A percentile compares a stretch with the other conserved stretches of the same genome.
Conservation (phyloP, 2,329 filamentous ascomycete species). For the Paecilomyces dactylethromorphus region DNA sequence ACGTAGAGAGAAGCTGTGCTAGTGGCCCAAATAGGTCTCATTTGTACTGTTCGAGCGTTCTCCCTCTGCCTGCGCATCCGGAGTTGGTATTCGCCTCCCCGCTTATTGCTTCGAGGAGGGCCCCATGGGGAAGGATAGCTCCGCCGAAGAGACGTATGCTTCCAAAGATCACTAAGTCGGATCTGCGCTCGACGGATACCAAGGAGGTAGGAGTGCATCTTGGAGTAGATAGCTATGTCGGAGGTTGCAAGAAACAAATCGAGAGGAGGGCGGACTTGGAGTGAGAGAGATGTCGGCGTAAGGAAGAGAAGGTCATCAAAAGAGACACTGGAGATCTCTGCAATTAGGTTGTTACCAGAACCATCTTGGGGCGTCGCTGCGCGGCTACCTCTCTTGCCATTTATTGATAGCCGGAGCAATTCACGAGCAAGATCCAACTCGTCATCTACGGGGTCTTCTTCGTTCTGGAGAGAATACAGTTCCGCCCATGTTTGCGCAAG, state of each 20-base stretch:
- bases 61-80: constrained; percentile 58
- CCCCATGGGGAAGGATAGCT: constrained; percentile 67
- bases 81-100: constrained; percentile 55
- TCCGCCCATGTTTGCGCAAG: constrained; percentile 72
- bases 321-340: constrained; percentile 36
- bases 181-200: constrained; percentile 81
- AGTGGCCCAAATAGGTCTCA: constrained; percentile 85
- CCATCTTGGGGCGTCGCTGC: constrained; percentile 16
- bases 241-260: constrained; percentile 76
- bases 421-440: constrained; percentile 76
- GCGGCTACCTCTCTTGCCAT: constrained; percentile 26
- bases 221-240: constrained; percentile 73
- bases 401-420: constrained; percentile 58
- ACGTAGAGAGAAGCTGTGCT: constrained; percentile 84
- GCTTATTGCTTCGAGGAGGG: constrained; percentile 56
- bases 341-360: constrained; percentile 11
- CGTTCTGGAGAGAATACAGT: constrained; percentile 68
- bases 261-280: constrained; percentile 72
- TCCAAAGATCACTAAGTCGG: constrained; percentile 79
- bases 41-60: constrained; percentile 55
- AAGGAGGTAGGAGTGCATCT: constrained; percentile 81
- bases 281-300: constrained; percentile 61
- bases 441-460: constrained; percentile 69
- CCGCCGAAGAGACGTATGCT: constrained; percentile 68
- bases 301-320: constrained; percentile 82